Evolutionary conservation across 768 basidiomycete genomes (phyloP).

Genomic region (Collybia nuda): DNA sequence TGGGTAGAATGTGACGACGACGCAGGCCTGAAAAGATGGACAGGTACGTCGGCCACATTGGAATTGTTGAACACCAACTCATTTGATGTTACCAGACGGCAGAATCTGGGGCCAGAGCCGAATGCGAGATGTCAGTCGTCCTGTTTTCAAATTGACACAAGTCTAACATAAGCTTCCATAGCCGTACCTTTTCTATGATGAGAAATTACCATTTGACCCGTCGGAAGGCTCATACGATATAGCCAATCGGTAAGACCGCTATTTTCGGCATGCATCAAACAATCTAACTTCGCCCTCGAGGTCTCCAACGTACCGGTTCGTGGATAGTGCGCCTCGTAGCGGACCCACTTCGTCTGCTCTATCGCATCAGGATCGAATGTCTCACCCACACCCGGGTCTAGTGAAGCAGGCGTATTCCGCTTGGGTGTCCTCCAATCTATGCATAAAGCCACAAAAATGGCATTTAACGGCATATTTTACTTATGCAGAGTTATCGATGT

Average conservation of each 20-base stretch:
- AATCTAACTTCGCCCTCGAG: constrained; percentile 17
- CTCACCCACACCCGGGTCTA: constrained; percentile 53
- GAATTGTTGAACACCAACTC: background rate
- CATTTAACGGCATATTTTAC: constrained; percentile 62
- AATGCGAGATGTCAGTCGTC: constrained; percentile 51
- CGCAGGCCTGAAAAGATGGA: constrained; percentile 66
- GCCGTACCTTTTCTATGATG: constrained; percentile 74
- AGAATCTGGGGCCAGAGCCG: constrained; percentile 69
- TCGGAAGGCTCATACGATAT: constrained; percentile 34
- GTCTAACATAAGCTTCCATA: constrained; percentile 19
- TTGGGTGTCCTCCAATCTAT: constrained; percentile 47
- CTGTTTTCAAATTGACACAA: constrained; percentile 3
- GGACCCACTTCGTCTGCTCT: constrained; percentile 50
- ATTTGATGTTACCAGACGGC: constrained; percentile 41
- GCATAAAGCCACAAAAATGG: constrained; percentile 58
- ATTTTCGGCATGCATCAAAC: background rate
- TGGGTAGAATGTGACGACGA: constrained; percentile 73
- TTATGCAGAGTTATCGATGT: constrained; percentile 43
- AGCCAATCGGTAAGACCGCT: constrained; percentile 32
- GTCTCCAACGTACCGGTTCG: constrained; percentile 51
- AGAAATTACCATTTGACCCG: constrained; percentile 48
- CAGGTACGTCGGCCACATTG: constrained; percentile 29
- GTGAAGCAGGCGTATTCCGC: constrained; percentile 76
- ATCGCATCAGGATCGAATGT: constrained; percentile 57
- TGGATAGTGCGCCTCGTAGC: constrained; percentile 52